phyloP scores from a whole-genome alignment of 2,329 filamentous ascomycete genomes.

The Aspergillus melleus region DNA sequence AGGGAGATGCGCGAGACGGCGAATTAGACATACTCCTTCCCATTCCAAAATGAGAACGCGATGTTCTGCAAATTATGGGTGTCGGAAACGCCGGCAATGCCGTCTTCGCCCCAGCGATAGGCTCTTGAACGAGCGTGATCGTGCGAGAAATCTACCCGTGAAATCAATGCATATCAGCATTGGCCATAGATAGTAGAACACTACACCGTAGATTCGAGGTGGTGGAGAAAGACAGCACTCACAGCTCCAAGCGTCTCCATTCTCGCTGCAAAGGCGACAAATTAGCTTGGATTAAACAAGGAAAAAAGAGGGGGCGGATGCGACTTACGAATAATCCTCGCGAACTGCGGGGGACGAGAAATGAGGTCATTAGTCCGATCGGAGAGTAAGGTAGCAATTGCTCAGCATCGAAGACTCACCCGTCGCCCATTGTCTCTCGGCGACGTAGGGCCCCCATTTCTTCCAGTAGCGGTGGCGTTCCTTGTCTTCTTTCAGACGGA shows the following conservation, averaged over 20 bases:
- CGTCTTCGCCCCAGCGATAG: slow-evolving; percentile 95
- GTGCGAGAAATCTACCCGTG: slow-evolving; percentile 77
- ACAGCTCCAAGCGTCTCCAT: slow-evolving; percentile 95
- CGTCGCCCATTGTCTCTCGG: slow-evolving; percentile 94
- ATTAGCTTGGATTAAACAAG: slow-evolving; percentile 1
- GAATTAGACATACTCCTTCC: slow-evolving; percentile 70
- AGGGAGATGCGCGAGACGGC: background rate
- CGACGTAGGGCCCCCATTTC: slow-evolving; percentile 93
- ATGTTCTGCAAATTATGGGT: slow-evolving; percentile 90
- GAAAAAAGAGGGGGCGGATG: slow-evolving; percentile 7
- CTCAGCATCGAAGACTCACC: slow-evolving; percentile 53
- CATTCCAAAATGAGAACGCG: slow-evolving; percentile 96
- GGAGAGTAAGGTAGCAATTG: background rate
- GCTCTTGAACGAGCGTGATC: slow-evolving; percentile 85
- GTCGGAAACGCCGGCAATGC: slow-evolving; percentile 93
- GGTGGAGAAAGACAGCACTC: slow-evolving; percentile 44
- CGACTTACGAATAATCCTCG: slow-evolving; percentile 79
- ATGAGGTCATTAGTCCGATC: slow-evolving; percentile 27
- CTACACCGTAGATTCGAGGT: too few species aligned
- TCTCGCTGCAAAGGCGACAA: slow-evolving; percentile 53
- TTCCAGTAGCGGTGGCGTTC: slow-evolving; percentile 92
- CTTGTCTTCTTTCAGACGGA: slow-evolving; percentile 80
- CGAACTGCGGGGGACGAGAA: slow-evolving; percentile 57
- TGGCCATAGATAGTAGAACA: background rate
- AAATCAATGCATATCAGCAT: background rate